These are phyloP conservation scores for Cercospora zeina DNA, from an alignment of 2,329 filamentous ascomycete genomes.

Conservation along the genomic window DNA sequence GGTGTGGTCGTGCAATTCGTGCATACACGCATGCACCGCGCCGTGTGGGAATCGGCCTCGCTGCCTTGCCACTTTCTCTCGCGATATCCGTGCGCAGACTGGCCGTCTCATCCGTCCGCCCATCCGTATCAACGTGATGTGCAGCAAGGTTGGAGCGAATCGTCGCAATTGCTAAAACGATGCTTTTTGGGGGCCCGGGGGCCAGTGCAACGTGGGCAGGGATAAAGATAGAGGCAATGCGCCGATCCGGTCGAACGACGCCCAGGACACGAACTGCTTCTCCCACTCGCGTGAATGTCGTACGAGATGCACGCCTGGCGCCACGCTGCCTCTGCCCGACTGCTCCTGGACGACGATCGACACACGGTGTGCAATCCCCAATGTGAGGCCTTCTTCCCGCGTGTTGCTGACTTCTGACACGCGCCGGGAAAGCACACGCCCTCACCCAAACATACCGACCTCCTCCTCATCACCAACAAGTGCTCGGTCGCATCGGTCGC, in stretches of 20 bases:
- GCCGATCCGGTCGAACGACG: background rate
- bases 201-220: slow-evolving; percentile 13
- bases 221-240: slow-evolving; percentile 12
- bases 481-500: background rate
- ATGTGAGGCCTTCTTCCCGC: no score
- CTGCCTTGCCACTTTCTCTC: background rate
- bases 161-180: slow-evolving; percentile 2
- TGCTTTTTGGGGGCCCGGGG: background rate
- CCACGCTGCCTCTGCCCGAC: background rate
- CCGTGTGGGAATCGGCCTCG: background rate
- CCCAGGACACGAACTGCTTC: background rate
- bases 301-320: slow-evolving; percentile 10
- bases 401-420: background rate
- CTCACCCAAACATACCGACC: slow-evolving; percentile 6
- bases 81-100: background rate
- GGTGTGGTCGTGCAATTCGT: background rate
- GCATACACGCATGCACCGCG: background rate
- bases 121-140: background rate
- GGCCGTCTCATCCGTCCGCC: background rate
- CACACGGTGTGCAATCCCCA: no score
- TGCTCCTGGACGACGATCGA: background rate
- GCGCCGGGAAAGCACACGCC: background rate
- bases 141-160: slow-evolving; percentile 3
- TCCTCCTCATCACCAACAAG: no score
- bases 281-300: background rate